A percentile compares a stretch with the other conserved stretches of the same genome.
Evolutionary conservation across 345 rosid species (phyloP).

Genomic region (Citrus hindsii): DNA sequence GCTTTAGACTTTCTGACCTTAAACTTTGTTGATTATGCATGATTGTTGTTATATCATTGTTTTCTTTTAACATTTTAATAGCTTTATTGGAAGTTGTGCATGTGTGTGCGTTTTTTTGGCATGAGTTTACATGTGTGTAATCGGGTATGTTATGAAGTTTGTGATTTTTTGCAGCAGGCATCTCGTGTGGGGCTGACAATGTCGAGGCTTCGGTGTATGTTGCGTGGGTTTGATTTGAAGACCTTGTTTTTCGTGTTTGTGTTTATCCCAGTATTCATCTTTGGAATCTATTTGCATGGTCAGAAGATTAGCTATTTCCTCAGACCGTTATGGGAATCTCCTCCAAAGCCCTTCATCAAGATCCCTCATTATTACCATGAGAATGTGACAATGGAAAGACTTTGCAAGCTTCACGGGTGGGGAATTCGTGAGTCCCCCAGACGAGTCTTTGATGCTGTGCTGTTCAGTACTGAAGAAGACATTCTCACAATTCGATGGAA

Average conservation of each 20-base stretch:
- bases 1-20: neutral
- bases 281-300: constrained; percentile 54
- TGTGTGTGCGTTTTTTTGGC: neutral
- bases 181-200: constrained; percentile 37
- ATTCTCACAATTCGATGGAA: constrained; percentile 87
- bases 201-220: constrained; percentile 53
- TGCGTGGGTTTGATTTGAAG: constrained; percentile 54
- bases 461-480: constrained; percentile 81
- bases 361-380: constrained; percentile 79
- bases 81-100: neutral
- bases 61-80: neutral
- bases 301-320: constrained; percentile 63
- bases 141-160: constrained; percentile 12
- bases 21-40: neutral
- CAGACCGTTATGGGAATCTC: constrained; percentile 69
- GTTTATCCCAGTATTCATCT: constrained; percentile 39
- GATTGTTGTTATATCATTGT: neutral
- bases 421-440: constrained; percentile 76
- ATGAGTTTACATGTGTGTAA: neutral
- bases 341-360: constrained; percentile 53
- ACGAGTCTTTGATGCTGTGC: constrained; percentile 78
- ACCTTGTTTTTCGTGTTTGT: constrained; percentile 29
- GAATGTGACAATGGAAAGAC: constrained; percentile 67
- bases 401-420: constrained; percentile 89
- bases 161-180: constrained; percentile 36